Base-by-base conservation (phyloP, 2,329 filamentous ascomycete genomes). In the Cercospora sesami region DNA sequence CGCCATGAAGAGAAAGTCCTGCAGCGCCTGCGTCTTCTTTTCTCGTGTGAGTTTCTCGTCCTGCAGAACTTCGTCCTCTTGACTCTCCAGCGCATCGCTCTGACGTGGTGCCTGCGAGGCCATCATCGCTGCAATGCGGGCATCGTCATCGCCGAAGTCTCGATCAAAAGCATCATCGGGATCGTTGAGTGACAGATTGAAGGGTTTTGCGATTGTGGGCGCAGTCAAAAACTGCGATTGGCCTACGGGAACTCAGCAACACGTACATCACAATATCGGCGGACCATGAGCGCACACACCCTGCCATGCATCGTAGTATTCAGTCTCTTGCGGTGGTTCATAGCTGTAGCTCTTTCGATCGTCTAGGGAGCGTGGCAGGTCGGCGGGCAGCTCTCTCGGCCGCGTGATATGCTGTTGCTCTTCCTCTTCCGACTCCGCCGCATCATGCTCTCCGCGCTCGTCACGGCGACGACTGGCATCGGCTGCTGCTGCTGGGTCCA, bases 301-400 rank as follows among this genome's bases (percentile, higher is more conserved):
- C 89, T 98, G 93, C 95, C 95, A 99, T 74, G 93, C 95, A 86
- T 99, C 95, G 80, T 98, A 99, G 83, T 97, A 93, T 84, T 98
- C 95, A 48, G 94, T 97, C 84, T 98, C 95, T 65, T 91, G 86
- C 71, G 89, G 86, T 70, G 90, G 88, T 58, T 80, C 84, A 4
- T 89, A 42, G 55, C 64, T 86, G 36, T 91, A 86, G 75, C 85
- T 85, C 74, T 90, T 87, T 69, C 95, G 89, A 82, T 99, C 95
- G 79, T 99, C 91, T 65, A 99, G 87, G 12, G 94, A 97, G 73
- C 87, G 95, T 10, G 95, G 95, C 39, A 99, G 87, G 80, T 99
- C 95, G 73, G 87, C 83, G 48, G 95, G 95, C 61, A 98, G 87
- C 69, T 81, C 79, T 67, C 82, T 78, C 39, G 81, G 78, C 71